Base-by-base conservation (phyloP, 352 stramenopile species). In the Thalassiosira hispida region DNA sequence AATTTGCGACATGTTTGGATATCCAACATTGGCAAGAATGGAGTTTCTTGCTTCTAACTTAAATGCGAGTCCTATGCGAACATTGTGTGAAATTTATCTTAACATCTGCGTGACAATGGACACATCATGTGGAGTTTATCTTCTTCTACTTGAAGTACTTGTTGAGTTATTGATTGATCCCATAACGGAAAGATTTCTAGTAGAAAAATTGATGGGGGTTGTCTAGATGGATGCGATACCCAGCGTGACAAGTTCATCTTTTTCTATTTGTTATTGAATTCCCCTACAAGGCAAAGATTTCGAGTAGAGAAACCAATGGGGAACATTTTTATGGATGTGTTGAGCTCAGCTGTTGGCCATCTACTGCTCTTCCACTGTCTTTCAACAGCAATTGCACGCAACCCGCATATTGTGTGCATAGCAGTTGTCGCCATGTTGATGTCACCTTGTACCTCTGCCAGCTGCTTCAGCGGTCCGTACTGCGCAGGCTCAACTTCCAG, bases 401-500 rank as follows among this genome's bases (percentile, higher is more conserved):
- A 35, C 0, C 63, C 77, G 77, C 81, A 90, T 61, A 93, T 77
- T 14, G 80, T 69, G 57, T 86, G 75, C 46, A 88, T 91, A 11
- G 84, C 84, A 44, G 84, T 16, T 11, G 33, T 77, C 0, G 79
- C 56, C 0, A 86, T 35, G 9, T 77, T 62, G 2, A 86, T 86
- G 49, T 93, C 78, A 35, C 80, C 83, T 69, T 93, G 84, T 9
- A 93, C 22, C 75, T 93, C 87, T n/a, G 84, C 85, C 9, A 88
- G 29, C 23, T 79, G 47, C 51, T 84, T 89, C 22, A 93, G 55
- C 16, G 55, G 47, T 18, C 44, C 53, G 52, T 81, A 86, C 27
- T 82, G 51, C 0, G 60, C 25, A 22, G 52, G 23, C 61, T 83
- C 71, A 49, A 90, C 42, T 23, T 42, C 53, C 0, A 89, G 67